Base-by-base conservation (phyloP, 441 rosid species). In the Codiaeum variegatum region DNA sequence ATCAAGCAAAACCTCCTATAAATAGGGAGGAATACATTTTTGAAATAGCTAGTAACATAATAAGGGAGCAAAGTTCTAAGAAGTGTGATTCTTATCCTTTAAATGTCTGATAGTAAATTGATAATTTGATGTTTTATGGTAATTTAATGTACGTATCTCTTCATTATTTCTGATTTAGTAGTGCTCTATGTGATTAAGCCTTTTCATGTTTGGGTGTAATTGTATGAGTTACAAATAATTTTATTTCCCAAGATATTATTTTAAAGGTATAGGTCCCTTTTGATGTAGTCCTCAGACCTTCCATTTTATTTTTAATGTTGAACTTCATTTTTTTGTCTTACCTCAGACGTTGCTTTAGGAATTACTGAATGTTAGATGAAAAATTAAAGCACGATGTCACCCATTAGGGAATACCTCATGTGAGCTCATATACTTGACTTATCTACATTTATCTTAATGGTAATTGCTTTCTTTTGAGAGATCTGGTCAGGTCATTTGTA, bases 391-490 rank as follows among this genome's bases (percentile, higher is more conserved):
- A 90, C 72, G 97, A 95, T 85, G 83, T 88, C 70, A 85, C 97
- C 79, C 98, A 88, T 72, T 95, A 97, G 98, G 99, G 97, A 34
- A 92, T 97, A 63, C 91, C 91, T 84, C 88, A 95, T 84, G 98
- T 95, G 80, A 84, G 96, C 69, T 80, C 36, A 18, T 44, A 6
- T 54, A 51, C 23, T 60, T 47, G 4, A 18, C n/a, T 19, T 44
- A 3, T 59, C 16, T 58, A 47, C 13, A 42, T 49, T 47, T 72
- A n/a, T 68, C 64, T 21, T 28, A n/a, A 10, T 55, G n/a, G 44
- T 11, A 24, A 16, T 15, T 54, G 61, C 34, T 23, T 56, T 68
- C 13, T 56, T 34, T 51, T 28, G 26, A 66, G 46, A 16, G 26
- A 26, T 21, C 73, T 54, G 15, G 8, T 67, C 40, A 40, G 26